Conservation (phyloP, 1,139 yeast genomes). For the Blastobotrys malaysiensis region DNA sequence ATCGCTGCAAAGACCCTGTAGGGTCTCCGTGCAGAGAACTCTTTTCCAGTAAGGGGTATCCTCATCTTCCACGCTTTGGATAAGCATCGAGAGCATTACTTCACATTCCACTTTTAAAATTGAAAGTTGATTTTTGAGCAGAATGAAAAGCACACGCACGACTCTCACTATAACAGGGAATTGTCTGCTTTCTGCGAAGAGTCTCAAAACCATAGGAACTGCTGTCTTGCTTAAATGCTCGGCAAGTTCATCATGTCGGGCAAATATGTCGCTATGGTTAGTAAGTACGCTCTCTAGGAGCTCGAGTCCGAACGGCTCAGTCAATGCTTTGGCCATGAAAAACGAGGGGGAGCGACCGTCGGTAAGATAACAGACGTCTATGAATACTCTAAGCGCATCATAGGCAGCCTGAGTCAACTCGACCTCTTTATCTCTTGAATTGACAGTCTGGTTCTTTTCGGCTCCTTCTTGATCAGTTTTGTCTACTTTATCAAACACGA, state of each 20-base stretch:
- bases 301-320: constrained; percentile 71
- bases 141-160: constrained; percentile 58
- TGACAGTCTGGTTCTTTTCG: constrained; percentile 13
- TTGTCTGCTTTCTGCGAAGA: constrained; percentile 55
- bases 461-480: constrained; percentile 33
- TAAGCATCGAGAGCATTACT: constrained; percentile 66
- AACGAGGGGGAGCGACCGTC: constrained; percentile 55
- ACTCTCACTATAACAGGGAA: constrained; percentile 70
- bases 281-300: constrained; percentile 63
- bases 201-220: constrained; percentile 68
- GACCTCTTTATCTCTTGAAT: constrained; percentile 42
- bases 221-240: constrained; percentile 59
- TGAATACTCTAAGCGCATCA: constrained; percentile 65
- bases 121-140: constrained; percentile 55
- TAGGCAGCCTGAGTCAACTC: constrained; percentile 49
- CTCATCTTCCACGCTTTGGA: constrained; percentile 54
- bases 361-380: constrained; percentile 64
- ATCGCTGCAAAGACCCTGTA: constrained; percentile 54
- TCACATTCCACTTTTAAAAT: constrained; percentile 72
- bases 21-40: constrained; percentile 65
- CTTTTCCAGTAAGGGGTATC: constrained; percentile 65
- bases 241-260: constrained; percentile 57
- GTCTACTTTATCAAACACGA: constrained; percentile 62
- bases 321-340: constrained; percentile 48
- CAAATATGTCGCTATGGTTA: constrained; percentile 54